phyloP scores from a whole-genome alignment of 441 rosid species.

The Macaranga tanarius region DNA sequence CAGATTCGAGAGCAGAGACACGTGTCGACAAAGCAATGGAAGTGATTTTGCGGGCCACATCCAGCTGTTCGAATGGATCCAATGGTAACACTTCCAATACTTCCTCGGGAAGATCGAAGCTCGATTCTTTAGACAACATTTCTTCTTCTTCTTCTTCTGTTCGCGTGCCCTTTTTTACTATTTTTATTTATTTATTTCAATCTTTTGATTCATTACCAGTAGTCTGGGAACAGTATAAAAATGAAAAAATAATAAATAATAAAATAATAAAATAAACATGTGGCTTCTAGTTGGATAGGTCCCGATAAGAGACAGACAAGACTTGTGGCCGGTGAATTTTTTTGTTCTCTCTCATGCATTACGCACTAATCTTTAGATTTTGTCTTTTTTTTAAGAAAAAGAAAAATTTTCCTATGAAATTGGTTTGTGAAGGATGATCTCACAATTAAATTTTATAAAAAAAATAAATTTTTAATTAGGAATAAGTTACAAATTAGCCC shows the following conservation, averaged over 20 bases:
- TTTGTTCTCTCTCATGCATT: neutral
- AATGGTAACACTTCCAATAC: constrained; percentile 61
- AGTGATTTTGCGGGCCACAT: constrained; percentile 94
- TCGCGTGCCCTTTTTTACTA: no score
- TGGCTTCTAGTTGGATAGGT: constrained; percentile 23
- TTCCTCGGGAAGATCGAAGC: constrained; percentile 78
- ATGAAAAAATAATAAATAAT: no score
- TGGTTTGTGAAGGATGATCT: no score
- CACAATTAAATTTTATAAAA: no score
- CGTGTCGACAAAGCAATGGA: constrained; percentile 88
- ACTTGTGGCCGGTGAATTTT: constrained; percentile 4
- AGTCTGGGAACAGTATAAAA: no score
- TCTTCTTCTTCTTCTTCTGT: constrained; percentile 12
- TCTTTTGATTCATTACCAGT: neutral
- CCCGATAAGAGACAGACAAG: constrained; percentile 6
- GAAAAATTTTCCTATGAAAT: no score
- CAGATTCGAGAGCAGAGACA: constrained; percentile 76
- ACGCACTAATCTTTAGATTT: no score
- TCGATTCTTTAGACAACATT: constrained; percentile 41
- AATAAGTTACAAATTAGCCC: no score
- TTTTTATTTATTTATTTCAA: no score
- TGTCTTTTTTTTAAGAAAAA: no score
- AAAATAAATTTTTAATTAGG: no score
- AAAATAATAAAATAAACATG: no score
- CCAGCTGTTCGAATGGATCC: constrained; percentile 89